Base-by-base conservation (phyloP, 116 monocot genomes). In the Cymodocea nodosa region DNA sequence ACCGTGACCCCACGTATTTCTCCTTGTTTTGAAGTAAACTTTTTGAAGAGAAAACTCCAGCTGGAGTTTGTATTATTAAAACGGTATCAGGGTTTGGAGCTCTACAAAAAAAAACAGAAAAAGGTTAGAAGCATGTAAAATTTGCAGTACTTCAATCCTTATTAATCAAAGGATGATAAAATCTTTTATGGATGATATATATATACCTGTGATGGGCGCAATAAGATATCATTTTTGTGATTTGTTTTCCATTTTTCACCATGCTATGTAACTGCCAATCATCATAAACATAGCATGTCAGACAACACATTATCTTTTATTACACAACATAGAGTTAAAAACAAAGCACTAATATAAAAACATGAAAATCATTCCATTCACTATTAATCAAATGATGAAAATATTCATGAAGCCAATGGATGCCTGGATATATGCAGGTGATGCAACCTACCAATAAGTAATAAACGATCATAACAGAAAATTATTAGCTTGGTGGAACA, bases 181-280 rank as follows among this genome's bases (percentile, higher is more conserved):
- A 51, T 1, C 30, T 30, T n/a, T 23, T n/a, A 25, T n/a, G 13
- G 59, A 15, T 59, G 34, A 34, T 18, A 58, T 58, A 34, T 50
- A 19, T 35, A 65, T 76, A 98, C 97, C 86, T 78, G 68, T 98
- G 97, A 77, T 80, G 64, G 10, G 83, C 64, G 70, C 97, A 98
- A 65, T 98, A 98, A n/a, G 97, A 91, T 24, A 91, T 68, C 83
- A 85, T 84, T 67, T 78, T 85, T 67, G 85, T 86, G 50, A 80
- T 77, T 66, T 91, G 88, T 61, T 76, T 87, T 65, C 89, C 84
- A 79, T 86, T 98, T 71, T 77, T 98, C 70, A 82, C 88, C 40
- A 72, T 75, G 66, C 77, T 79, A 62, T 84, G 97, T 73, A 98
- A 70, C 97, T 98, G 86, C 68, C 79, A 76, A 62, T 48, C 0